Base-by-base conservation (phyloP, 2,329 filamentous ascomycete species). In the Cercospora nicotianae region DNA sequence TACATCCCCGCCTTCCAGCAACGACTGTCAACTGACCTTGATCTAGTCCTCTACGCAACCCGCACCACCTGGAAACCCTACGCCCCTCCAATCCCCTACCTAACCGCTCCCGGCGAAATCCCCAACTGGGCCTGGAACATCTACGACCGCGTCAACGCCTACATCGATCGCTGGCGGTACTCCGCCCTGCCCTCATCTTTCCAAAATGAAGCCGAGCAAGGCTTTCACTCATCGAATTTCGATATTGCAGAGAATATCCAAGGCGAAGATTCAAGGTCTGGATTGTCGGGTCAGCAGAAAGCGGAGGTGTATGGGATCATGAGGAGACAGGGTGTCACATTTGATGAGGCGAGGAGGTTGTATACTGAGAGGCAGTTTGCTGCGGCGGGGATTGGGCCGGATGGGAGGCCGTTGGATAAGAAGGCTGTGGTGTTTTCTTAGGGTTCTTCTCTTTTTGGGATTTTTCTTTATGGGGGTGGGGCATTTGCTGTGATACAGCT, bases 381-480 rank as follows among this genome's bases (percentile, higher is more conserved):
- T 78, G 93, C 89, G 78, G 92, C 96, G 75, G 91, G 92, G 62
- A 97, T 99, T 78, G 93, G 90, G 1, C 86, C 91, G 5, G 95
- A 99, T 80, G 95, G 95, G 4, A 83, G 90, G 74, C 95, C 95
- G 70, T 87, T 89, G 77, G 94, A 98, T 83, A 93, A 94, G 70
- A 97, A 97, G 83, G 96, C 97, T 78, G 93, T 98, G 68, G 96
- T 92, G 78, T 98, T 98, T 81, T 92, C 90, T 68, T 91, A 77
- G 85, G 36, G 20, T 39, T 12, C 31, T 59, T 18, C 28, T 55
- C 23, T 3, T 10, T 26, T 23, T 13, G 8, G 53, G 12, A 20
- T 57, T 16, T 36, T 39, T 53, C 18, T 48, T 60, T 60, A 23
- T 12, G 55, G 53, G 36, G 26, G 28, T 13, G 10, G 4, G 30